Conservation (phyloP, 352 stramenopile species). For the Chrysophaeum taylorii region DNA sequence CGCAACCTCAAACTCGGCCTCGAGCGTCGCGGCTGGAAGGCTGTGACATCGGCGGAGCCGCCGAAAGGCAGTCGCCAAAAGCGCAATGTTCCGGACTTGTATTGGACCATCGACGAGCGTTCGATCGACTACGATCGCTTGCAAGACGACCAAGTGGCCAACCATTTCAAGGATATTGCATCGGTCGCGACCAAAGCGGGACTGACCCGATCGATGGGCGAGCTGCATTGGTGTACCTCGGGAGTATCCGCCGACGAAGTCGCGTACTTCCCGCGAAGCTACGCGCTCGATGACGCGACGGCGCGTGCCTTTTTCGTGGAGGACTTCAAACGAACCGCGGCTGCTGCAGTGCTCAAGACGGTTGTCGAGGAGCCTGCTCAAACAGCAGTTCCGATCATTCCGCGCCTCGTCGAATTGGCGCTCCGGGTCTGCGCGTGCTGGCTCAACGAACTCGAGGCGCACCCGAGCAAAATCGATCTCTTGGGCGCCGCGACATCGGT, state of each 20-base stretch:
- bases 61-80: not conserved
- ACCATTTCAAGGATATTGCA: slow-evolving; percentile 26
- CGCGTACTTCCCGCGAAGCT: slow-evolving; percentile 30
- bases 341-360: slow-evolving; percentile 23
- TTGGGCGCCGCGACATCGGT: too few relatives aligned
- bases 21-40: not conserved
- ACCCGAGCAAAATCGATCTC: too few relatives aligned
- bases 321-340: slow-evolving; percentile 27
- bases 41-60: too few relatives aligned
- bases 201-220: not conserved
- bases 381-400: too few relatives aligned
- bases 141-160: slow-evolving; percentile 13
- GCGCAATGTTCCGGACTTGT: slow-evolving; percentile 9
- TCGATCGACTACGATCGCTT: slow-evolving; percentile 6
- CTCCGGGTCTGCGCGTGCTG: too few relatives aligned
- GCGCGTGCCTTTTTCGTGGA: slow-evolving; percentile 17
- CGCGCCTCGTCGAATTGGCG: too few relatives aligned
- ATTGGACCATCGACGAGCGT: slow-evolving; percentile 19
- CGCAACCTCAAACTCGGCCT: not conserved
- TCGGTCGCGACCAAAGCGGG: slow-evolving; percentile 29
- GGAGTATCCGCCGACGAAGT: slow-evolving; percentile 10
- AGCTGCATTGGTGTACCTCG: slow-evolving; percentile 8
- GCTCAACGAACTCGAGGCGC: too few relatives aligned
- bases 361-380: not conserved
- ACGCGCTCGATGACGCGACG: slow-evolving; percentile 20